Percentiles rank a stretch among this genome's conserved stretches.
These are phyloP conservation scores for Talaromyces liani DNA, from an alignment of 495 filamentous ascomycete genomes.

Conservation along the genomic window DNA sequence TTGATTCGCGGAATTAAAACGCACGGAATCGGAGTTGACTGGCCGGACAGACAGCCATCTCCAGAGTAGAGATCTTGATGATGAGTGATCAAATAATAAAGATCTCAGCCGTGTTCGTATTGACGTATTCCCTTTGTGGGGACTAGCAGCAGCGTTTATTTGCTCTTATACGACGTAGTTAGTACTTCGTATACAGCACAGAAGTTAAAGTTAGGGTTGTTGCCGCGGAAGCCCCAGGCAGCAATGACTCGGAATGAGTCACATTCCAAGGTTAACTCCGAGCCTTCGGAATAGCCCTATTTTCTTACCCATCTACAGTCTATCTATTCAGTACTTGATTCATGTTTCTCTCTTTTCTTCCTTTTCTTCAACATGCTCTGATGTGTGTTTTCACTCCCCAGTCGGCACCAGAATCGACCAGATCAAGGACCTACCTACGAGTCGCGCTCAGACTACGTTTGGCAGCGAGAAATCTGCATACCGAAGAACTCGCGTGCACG, in stretches of 20 bases:
- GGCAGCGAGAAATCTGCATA: background rate
- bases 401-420: background rate
- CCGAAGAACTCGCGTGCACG: too few species aligned
- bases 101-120: too few species aligned
- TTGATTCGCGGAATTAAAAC: background rate
- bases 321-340: too few species aligned
- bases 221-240: background rate
- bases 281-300: background rate
- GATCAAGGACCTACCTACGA: background rate
- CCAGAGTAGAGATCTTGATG: background rate
- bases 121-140: background rate
- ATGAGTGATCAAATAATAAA: background rate
- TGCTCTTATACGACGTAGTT: background rate
- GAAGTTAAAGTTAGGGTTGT: background rate
- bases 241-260: background rate
- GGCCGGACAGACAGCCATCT: background rate
- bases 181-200: background rate
- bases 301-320: background rate
- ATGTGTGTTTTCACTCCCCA: too few species aligned
- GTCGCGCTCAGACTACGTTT: background rate
- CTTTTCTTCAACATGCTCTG: too few species aligned
- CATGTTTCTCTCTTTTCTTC: too few species aligned
- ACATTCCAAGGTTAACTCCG: background rate
- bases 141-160: background rate
- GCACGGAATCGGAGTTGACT: background rate